Evolutionary conservation across 129 eudicot genomes (phyloP).

Genomic region (Pseudognaphalium luteoalbum): DNA sequence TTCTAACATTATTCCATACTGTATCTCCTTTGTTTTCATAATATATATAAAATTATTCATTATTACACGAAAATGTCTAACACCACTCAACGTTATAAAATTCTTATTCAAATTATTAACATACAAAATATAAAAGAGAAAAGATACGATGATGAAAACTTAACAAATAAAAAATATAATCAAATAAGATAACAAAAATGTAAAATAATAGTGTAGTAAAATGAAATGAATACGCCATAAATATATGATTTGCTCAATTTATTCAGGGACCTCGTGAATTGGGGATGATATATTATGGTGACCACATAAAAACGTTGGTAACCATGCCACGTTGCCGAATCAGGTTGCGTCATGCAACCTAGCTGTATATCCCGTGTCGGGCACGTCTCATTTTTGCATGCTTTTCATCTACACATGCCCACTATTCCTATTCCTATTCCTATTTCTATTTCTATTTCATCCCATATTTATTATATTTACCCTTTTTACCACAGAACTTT

Average conservation of each 20-base stretch:
- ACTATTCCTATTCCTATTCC: neutral
- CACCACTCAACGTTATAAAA: too few species aligned
- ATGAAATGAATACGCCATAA: neutral
- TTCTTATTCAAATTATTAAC: too few species aligned
- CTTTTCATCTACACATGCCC: slow-evolving; percentile 17
- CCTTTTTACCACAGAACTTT: too few species aligned
- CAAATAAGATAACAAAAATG: neutral
- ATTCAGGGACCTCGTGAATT: slow-evolving; percentile 13
- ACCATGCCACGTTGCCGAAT: slow-evolving; percentile 40
- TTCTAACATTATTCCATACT: too few species aligned
- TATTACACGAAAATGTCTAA: too few species aligned
- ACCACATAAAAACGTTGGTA: slow-evolving; percentile 20
- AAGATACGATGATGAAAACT: too few species aligned
- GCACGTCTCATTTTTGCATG: slow-evolving; percentile 32
- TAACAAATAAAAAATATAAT: neutral
- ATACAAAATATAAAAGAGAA: too few species aligned
- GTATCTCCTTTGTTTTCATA: too few species aligned
- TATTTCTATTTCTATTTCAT: neutral
- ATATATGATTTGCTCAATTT: neutral
- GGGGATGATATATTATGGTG: slow-evolving; percentile 6
- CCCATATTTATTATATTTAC: slow-evolving; percentile 9
- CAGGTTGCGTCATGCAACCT: slow-evolving; percentile 25
- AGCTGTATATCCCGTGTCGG: slow-evolving; percentile 23
- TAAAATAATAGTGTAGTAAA: neutral
- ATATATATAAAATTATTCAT: too few species aligned